A percentile compares a stretch with the other conserved stretches of the same genome.
These are phyloP conservation scores for Verticillium albo-atrum DNA, from an alignment of 2,329 filamentous ascomycete genomes.

Conservation along the genomic window DNA sequence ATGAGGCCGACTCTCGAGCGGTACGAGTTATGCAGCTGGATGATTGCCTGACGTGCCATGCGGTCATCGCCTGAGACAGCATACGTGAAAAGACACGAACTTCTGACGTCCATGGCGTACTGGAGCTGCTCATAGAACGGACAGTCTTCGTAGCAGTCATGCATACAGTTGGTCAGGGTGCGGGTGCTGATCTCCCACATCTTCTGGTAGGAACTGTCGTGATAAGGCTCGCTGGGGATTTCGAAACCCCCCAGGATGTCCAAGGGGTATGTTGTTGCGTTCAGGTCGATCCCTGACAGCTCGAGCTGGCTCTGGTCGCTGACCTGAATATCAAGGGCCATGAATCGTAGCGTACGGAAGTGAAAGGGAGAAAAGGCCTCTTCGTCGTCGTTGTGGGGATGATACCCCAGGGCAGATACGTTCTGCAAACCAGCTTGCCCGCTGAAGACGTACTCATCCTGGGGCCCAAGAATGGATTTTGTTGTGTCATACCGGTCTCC, in stretches of 20 bases:
- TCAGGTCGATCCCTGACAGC: not conserved
- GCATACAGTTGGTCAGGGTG: constrained; percentile 20
- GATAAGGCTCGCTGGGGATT: constrained; percentile 1
- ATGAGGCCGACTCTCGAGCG: constrained; percentile 22
- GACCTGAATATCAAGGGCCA: constrained; percentile 7
- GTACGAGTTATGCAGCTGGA: constrained; percentile 18
- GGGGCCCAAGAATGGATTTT: not conserved
- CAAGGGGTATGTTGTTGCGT: too few species aligned
- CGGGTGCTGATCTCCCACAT: constrained; percentile 18
- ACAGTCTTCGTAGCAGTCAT: constrained; percentile 27
- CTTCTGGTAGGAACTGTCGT: not conserved
- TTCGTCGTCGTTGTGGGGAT: not conserved
- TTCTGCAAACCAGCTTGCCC: not conserved
- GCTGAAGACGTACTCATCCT: not conserved
- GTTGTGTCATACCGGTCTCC: constrained; percentile 1
- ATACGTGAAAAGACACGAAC: constrained; percentile 24
- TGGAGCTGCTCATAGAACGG: constrained; percentile 30
- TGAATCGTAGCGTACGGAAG: constrained; percentile 11
- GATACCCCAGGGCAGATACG: not conserved
- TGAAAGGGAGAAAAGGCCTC: constrained; percentile 13
- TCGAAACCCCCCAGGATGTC: not conserved
- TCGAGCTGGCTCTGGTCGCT: not conserved
- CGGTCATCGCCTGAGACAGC: constrained; percentile 23
- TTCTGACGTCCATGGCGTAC: constrained; percentile 19
- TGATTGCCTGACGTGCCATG: constrained; percentile 24